phyloP scores from a whole-genome alignment of 768 basidiomycete genomes.

The Lactarius hengduanensis region DNA sequence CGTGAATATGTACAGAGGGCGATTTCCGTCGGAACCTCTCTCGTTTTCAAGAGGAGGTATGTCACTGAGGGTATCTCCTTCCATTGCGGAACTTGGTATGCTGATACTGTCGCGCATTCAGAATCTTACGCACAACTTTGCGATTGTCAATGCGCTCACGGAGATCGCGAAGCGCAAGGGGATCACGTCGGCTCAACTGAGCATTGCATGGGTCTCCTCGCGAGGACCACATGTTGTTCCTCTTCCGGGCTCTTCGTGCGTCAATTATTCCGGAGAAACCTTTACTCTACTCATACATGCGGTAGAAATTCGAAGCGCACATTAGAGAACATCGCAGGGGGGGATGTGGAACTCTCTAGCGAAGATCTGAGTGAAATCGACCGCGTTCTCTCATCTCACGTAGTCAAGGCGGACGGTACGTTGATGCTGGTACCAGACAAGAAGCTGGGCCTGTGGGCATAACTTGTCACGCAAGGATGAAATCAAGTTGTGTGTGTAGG shows the following conservation, averaged over 20 bases:
- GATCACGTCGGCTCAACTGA: conserved; percentile 42
- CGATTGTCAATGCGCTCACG: conserved; percentile 42
- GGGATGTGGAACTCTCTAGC: conserved; percentile 36
- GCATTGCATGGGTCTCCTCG: conserved; percentile 41
- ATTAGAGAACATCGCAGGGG: conserved; percentile 43
- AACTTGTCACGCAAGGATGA: conserved; percentile 8
- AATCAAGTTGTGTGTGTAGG: background rate
- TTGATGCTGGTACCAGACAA: conserved; percentile 27
- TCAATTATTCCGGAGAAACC: background rate
- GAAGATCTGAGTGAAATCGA: conserved; percentile 43
- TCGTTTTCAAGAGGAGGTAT: conserved; percentile 41
- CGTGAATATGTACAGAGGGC: conserved; percentile 35
- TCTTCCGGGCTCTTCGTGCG: conserved; percentile 47
- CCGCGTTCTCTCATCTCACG: conserved; percentile 36
- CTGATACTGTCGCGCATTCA: conserved; percentile 28
- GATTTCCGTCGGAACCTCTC: conserved; percentile 37
- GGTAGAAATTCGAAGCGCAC: conserved; percentile 42
- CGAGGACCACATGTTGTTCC: conserved; percentile 44
- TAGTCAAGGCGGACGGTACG: conserved; percentile 43
- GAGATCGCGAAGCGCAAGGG: conserved; percentile 44
- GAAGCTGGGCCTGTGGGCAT: conserved; percentile 38
- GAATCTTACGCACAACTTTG: conserved; percentile 43
- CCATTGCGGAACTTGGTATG: conserved; percentile 20
- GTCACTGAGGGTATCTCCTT: conserved; percentile 5
- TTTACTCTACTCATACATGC: background rate